A percentile compares a stretch with the other conserved stretches of the same genome.
Conservation (phyloP, 1,284 basidiomycete genomes). For the Cryptococcus hybrid region DNA sequence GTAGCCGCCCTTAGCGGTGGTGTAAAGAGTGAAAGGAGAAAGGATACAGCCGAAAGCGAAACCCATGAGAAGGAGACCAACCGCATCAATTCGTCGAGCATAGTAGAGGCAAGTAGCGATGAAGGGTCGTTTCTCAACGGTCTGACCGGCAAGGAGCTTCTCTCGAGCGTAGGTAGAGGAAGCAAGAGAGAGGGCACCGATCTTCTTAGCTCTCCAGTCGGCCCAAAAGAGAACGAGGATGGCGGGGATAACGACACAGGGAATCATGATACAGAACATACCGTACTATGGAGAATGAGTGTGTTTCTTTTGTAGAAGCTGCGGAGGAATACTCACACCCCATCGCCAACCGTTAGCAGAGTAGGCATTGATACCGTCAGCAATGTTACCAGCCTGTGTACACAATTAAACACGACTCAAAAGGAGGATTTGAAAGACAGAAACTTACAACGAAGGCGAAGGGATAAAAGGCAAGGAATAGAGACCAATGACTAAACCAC, state of each 20-base stretch:
- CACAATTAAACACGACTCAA: too few species aligned
- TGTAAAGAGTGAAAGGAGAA: conserved; percentile 44
- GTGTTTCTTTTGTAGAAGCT: not conserved
- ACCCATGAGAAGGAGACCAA: conserved; percentile 48
- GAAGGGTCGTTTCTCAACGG: conserved; percentile 8
- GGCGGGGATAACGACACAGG: conserved; percentile 31
- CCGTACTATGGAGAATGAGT: conserved; percentile 17
- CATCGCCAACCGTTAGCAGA: conserved; percentile 61
- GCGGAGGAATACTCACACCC: conserved; percentile 50
- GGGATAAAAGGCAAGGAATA: conserved; percentile 63
- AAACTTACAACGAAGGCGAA: conserved; percentile 5
- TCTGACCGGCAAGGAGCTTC: conserved; percentile 10
- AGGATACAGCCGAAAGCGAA: conserved; percentile 47
- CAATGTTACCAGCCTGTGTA: conserved; percentile 47
- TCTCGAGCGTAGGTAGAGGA: conserved; percentile 19
- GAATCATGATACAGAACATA: conserved; percentile 50
- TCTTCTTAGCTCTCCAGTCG: conserved; percentile 40
- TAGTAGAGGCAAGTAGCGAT: conserved; percentile 23
- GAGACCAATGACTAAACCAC: conserved; percentile 68
- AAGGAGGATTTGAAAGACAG: too few species aligned
- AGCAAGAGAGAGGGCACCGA: conserved; percentile 26
- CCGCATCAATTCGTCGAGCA: conserved; percentile 41
- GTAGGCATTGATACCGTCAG: conserved; percentile 60
- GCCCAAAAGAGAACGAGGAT: conserved; percentile 47
- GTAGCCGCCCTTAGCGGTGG: conserved; percentile 40